Base-by-base conservation (phyloP, 106 monocot species). In the Agapanthus africanus region DNA sequence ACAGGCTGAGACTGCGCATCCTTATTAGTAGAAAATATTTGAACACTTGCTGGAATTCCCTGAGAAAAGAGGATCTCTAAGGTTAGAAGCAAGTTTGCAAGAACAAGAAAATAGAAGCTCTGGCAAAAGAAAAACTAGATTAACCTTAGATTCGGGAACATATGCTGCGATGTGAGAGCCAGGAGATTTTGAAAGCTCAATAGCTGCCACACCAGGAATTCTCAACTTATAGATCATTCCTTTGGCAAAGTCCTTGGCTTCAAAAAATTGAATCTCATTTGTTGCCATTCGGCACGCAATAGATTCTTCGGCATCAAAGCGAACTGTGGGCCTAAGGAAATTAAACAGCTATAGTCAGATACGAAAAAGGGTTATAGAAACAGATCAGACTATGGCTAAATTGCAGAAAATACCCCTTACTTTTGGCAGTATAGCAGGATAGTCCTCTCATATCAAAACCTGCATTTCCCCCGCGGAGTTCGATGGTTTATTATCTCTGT, bases 11-110 rank as follows among this genome's bases (percentile, higher is more conserved):
- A 28, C 44, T 84, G 89, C 71, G 70, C 64, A 62, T 92, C 97
- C 72, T 89, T 84, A 25, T 75, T 73, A 71, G 78, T 86, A 69
- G 89, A 89, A 70, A 87, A 91, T 32, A 97, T 87, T 49, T 97
- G 97, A 71, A 92, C 82, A 73, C 92, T 97, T 5, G 91, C 92
- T 63, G 97, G 97, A 68, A 92, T 80, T 71, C 92, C 97, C 97
- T 97, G 68, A 70, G 25, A 39, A 74, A 57, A 14, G n/a, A n/a
- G n/a, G n/a, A n/a, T n/a, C n/a, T n/a, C n/a, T n/a, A n/a, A n/a
- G n/a, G n/a, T n/a, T n/a, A n/a, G 28, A 67, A 32, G 21, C 52
- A 40, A 44, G 26, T 11, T 63, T 8, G 7, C 14, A 36, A 30
- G 15, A 42, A 38, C 11, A 31, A 11, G 21, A 67, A 59, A 41